Conservation (phyloP, 345 rosid species). For the Populus tremula region DNA sequence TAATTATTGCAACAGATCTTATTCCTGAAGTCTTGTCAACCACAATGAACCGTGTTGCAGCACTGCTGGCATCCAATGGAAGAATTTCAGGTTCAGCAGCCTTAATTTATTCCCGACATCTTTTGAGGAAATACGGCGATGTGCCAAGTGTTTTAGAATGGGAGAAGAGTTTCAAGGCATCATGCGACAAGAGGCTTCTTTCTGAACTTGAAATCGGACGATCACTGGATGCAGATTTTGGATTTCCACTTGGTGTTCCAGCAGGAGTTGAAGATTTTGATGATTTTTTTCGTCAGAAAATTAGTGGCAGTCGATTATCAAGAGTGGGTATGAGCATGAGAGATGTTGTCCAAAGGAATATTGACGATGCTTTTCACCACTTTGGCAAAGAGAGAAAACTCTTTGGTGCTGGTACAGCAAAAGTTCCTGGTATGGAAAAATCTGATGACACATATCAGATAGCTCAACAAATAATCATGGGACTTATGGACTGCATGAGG, state of each 20-base stretch:
- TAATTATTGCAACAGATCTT: conserved; percentile 74
- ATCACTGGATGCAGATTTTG: conserved; percentile 65
- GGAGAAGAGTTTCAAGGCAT: conserved; percentile 71
- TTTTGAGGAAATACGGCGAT: conserved; percentile 68
- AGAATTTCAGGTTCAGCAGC: conserved; percentile 66
- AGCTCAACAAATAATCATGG: conserved; percentile 76
- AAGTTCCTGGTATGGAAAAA: conserved; percentile 52
- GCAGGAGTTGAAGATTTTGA: conserved; percentile 82
- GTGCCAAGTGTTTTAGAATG: conserved; percentile 84
- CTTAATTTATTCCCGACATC: conserved; percentile 69
- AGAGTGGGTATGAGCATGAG: conserved; percentile 83
- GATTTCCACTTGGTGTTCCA: conserved; percentile 78
- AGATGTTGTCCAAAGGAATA: conserved; percentile 68
- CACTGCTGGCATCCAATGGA: conserved; percentile 60
- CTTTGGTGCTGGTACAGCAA: conserved; percentile 50
- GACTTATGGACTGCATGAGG: conserved; percentile 72
- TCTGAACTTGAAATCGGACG: conserved; percentile 88
- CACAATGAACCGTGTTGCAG: conserved; percentile 56
- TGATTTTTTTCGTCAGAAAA: conserved; percentile 78
- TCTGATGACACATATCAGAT: conserved; percentile 68
- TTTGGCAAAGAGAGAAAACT: conserved; percentile 62
- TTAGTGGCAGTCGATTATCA: conserved; percentile 53
- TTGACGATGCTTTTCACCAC: conserved; percentile 62
- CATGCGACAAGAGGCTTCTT: conserved; percentile 71
- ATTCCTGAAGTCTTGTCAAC: conserved; percentile 81